Conservation (phyloP, 805 yeast genomes). For the Wickerhamomyces rabaulensis region DNA sequence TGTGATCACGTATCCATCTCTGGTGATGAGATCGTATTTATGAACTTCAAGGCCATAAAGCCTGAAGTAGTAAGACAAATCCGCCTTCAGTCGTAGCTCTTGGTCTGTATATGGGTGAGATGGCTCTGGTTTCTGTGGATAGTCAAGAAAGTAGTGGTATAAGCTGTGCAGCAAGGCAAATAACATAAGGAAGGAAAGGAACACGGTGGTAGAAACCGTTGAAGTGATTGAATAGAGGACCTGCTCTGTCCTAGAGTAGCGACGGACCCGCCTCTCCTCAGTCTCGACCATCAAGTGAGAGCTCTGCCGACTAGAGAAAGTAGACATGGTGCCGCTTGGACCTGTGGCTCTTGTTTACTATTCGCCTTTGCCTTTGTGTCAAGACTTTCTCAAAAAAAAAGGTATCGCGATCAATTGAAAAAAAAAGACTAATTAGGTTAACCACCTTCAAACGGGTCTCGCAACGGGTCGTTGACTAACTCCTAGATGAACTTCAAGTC, state of each 20-base stretch:
- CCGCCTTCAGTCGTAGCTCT: conserved; percentile 39
- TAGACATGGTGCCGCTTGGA: background rate
- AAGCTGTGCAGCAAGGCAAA: conserved; percentile 10
- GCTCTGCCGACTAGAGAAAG: background rate
- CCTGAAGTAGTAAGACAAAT: conserved; percentile 63
- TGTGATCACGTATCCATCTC: conserved; percentile 73
- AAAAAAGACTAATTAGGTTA: no score
- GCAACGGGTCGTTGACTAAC: background rate
- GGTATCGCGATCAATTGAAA: no score
- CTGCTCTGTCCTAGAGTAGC: background rate
- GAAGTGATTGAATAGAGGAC: conserved; percentile 10
- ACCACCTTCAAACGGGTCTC: no score
- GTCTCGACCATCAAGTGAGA: background rate
- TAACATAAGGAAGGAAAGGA: conserved; percentile 10
- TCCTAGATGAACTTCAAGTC: background rate
- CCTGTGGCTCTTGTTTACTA: background rate
- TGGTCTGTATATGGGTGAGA: conserved; percentile 12
- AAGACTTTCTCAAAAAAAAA: no score
- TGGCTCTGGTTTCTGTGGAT: conserved; percentile 10
- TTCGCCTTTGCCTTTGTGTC: background rate
- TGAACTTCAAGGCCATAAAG: conserved; percentile 55
- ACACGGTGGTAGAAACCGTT: conserved; percentile 10
- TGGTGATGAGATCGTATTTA: conserved; percentile 58
- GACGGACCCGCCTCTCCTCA: background rate
- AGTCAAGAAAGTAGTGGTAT: background rate